phyloP scores from a whole-genome alignment of 2,329 filamentous ascomycete species.

The Penicillium griseofulvum region DNA sequence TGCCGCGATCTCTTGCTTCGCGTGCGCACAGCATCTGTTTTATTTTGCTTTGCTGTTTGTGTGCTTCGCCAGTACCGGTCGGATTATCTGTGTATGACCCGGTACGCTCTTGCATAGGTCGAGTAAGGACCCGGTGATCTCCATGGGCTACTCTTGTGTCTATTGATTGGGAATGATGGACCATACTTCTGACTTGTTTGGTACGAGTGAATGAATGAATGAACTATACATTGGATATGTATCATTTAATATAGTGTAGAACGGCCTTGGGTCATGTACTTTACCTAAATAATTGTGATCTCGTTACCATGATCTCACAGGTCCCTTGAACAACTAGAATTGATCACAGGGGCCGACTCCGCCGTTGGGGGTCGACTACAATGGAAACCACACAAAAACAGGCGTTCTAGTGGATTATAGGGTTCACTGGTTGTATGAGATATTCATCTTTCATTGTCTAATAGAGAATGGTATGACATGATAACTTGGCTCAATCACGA shows the following conservation, averaged over 20 bases:
- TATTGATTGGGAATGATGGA: conserved; percentile 7
- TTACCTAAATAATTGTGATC: not conserved
- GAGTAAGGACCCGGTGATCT: not conserved
- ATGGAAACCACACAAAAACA: not conserved
- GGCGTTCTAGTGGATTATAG: not conserved
- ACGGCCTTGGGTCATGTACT: not conserved
- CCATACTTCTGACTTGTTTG: conserved; percentile 22
- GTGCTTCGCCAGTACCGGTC: not conserved
- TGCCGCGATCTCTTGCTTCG: not conserved
- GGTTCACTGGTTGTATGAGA: not conserved
- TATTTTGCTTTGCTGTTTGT: not conserved
- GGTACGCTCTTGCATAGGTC: not conserved
- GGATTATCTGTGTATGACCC: not conserved
- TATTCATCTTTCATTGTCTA: not conserved
- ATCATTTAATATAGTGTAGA: not conserved
- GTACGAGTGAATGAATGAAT: conserved; percentile 39
- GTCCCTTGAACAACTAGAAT: not conserved
- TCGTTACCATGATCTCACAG: too few species aligned
- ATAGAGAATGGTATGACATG: not conserved
- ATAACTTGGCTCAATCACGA: not conserved
- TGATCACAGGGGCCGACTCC: not conserved
- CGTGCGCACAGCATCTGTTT: not conserved
- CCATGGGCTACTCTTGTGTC: not conserved
- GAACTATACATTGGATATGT: conserved; percentile 25
- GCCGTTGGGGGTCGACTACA: not conserved